These are phyloP conservation scores for Cyclospora cayetanensis DNA, from an alignment of 169 alveolate species.

Conservation along the genomic window DNA sequence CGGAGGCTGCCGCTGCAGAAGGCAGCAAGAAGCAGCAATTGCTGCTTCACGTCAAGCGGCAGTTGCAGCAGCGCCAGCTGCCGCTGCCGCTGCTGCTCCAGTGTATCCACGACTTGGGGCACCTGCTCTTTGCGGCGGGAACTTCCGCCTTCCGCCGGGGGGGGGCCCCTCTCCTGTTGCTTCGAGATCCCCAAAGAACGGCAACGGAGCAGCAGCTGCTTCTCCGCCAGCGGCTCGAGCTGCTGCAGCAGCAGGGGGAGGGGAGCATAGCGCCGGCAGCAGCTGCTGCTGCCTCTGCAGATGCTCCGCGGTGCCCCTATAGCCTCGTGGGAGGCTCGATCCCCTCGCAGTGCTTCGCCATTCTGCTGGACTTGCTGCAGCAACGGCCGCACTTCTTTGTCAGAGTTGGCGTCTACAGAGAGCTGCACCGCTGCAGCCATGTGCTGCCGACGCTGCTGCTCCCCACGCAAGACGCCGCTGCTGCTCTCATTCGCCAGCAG, in stretches of 20 bases:
- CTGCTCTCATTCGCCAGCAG: constrained; percentile 32
- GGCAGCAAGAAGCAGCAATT: constrained; percentile 43
- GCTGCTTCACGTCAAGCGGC: constrained; percentile 35
- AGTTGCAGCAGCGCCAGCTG: constrained; percentile 49
- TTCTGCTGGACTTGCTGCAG: constrained; percentile 27
- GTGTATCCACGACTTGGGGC: constrained; percentile 13
- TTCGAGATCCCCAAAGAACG: constrained; percentile 2
- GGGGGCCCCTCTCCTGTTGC: constrained; percentile 33
- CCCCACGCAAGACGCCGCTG: constrained; percentile 35
- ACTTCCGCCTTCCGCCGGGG: constrained; percentile 17
- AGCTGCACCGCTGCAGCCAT: constrained; percentile 45
- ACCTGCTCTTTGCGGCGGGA: constrained; percentile 42
- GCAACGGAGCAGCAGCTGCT: constrained; percentile 31
- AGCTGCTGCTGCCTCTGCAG: neutral
- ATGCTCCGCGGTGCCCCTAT: constrained; percentile 1
- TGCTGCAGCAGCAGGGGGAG: neutral
- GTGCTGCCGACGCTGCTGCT: constrained; percentile 36
- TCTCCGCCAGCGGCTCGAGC: constrained; percentile 9
- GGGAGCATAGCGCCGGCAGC: constrained; percentile 6
- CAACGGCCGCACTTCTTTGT: neutral
- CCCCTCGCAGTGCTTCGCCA: constrained; percentile 21
- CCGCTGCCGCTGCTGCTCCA: constrained; percentile 55
- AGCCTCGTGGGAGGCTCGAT: constrained; percentile 14
- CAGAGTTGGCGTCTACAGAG: constrained; percentile 14
- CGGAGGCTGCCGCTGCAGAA: constrained; percentile 20